These are phyloP conservation scores for Phytophthora quininea DNA, from an alignment of 352 stramenopile species.

Conservation along the genomic window DNA sequence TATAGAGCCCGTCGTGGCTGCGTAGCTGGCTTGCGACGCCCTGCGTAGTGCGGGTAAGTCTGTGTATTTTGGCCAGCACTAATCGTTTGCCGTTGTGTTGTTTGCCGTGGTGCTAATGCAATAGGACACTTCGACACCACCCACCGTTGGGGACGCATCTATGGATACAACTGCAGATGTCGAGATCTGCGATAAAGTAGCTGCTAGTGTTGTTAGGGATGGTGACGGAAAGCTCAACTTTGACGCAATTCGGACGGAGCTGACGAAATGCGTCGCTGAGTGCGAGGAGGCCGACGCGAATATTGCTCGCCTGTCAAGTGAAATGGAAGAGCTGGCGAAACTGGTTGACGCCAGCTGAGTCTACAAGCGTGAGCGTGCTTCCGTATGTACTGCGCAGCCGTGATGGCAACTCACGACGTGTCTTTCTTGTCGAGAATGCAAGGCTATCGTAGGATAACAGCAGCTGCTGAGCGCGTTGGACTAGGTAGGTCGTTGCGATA, in stretches of 20 bases:
- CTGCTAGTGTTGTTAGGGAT: background rate
- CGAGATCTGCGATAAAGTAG: slow-evolving; percentile 4
- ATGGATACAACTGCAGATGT: background rate
- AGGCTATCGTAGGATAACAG: too few species aligned
- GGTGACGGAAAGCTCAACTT: slow-evolving; percentile 21
- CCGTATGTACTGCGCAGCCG: background rate
- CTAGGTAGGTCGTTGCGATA: too few species aligned
- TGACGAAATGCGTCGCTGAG: slow-evolving; percentile 35
- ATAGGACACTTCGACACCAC: slow-evolving; percentile 18
- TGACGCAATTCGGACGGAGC: slow-evolving; percentile 34
- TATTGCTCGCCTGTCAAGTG: slow-evolving; percentile 29
- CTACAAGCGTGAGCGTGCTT: background rate
- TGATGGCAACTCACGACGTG: slow-evolving; percentile 20
- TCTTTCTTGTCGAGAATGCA: slow-evolving; percentile 17
- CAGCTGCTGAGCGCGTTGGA: too few species aligned
- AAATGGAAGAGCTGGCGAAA: slow-evolving; percentile 39
- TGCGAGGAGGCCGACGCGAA: slow-evolving; percentile 34
- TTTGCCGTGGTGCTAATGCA: slow-evolving; percentile 22
- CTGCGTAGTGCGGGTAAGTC: slow-evolving; percentile 28
- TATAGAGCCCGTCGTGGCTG: slow-evolving; percentile 34
- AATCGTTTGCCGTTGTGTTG: slow-evolving; percentile 36
- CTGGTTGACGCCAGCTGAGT: slow-evolving; percentile 14
- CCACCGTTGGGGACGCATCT: slow-evolving; percentile 5
- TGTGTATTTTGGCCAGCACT: slow-evolving; percentile 29
- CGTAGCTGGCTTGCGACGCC: slow-evolving; percentile 14